phyloP scores from a whole-genome alignment of 805 yeast genomes.

The Wickerhamomyces chambardii region DNA sequence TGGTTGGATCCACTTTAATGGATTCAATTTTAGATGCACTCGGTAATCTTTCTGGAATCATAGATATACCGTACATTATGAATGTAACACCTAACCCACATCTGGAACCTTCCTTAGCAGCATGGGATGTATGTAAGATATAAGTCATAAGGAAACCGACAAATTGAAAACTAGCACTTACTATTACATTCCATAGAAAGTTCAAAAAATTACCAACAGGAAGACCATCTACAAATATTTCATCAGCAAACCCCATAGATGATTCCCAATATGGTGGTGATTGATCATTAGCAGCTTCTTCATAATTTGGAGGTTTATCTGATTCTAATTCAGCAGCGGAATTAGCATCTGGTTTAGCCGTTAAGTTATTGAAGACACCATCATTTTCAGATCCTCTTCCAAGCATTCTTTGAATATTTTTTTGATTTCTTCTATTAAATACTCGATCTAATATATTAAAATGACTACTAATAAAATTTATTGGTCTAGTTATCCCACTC shows the following conservation, averaged over 20 bases:
- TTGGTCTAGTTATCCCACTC: too few relatives aligned
- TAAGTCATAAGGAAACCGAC: conserved; percentile 90
- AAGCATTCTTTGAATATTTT: conserved; percentile 1
- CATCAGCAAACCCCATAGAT: conserved; percentile 69
- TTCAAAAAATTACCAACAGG: conserved; percentile 93
- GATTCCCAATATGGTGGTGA: conserved; percentile 98
- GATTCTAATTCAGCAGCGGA: conserved; percentile 18
- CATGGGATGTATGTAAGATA: conserved; percentile 90
- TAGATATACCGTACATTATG: conserved; percentile 55
- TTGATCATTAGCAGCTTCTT: conserved; percentile 89
- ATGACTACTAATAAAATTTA: conserved; percentile 21
- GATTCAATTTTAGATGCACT: conserved; percentile 9
- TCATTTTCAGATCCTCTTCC: conserved; percentile 43
- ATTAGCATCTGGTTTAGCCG: conserved; percentile 74
- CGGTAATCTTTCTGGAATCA: conserved; percentile 32
- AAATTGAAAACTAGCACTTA: conserved; percentile 87
- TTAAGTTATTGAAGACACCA: conserved; percentile 88
- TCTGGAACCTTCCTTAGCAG: conserved; percentile 91
- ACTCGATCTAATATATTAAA: conserved; percentile 30
- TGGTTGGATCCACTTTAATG: conserved; percentile 38
- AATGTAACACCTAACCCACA: conserved; percentile 87
- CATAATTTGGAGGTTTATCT: conserved; percentile 79
- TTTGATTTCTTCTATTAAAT: conserved; percentile 15
- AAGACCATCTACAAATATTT: conserved; percentile 86
- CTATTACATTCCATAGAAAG: conserved; percentile 83